Evolutionary conservation across 352 stramenopile genomes (phyloP).

Genomic region (Salisapilia sapeloensis): DNA sequence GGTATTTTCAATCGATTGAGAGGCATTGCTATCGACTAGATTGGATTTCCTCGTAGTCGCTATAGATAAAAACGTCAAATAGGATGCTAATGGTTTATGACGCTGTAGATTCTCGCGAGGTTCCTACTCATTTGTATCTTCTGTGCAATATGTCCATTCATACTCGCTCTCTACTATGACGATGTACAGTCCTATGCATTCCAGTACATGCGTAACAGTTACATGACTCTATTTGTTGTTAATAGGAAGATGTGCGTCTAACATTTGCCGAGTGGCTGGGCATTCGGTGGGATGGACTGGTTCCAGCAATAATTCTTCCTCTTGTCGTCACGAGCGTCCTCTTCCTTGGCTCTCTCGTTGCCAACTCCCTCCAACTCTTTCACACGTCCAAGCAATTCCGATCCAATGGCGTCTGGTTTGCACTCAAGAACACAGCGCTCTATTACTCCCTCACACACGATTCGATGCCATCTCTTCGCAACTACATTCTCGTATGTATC

Average conservation of each 20-base stretch:
- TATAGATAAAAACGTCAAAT: not conserved
- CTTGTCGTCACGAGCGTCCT: conserved; percentile 53
- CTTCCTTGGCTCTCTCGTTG: conserved; percentile 59
- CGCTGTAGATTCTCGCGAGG: conserved; percentile 55
- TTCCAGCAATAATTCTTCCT: conserved; percentile 35
- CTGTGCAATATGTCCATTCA: conserved; percentile 64
- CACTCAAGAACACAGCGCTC: conserved; percentile 68
- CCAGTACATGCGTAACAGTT: not conserved
- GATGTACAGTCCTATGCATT: conserved; percentile 19
- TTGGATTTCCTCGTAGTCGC: too few relatives aligned
- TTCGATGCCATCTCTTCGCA: conserved; percentile 56
- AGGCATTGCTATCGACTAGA: too few relatives aligned
- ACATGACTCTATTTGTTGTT: conserved; percentile 1
- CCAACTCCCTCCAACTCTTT: conserved; percentile 55
- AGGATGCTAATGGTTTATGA: not conserved
- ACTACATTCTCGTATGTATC: conserved; percentile 51
- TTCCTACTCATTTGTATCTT: conserved; percentile 82
- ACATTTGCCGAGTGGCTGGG: conserved; percentile 74
- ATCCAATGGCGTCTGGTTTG: conserved; percentile 49
- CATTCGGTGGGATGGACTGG: conserved; percentile 45
- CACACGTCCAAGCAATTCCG: conserved; percentile 66
- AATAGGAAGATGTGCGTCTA: conserved; percentile 53
- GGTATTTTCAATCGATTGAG: too few relatives aligned
- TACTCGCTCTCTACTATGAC: conserved; percentile 69
- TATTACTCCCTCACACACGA: conserved; percentile 65